Base-by-base conservation (phyloP, 2,329 filamentous ascomycete species). In the Nemania sp. region DNA sequence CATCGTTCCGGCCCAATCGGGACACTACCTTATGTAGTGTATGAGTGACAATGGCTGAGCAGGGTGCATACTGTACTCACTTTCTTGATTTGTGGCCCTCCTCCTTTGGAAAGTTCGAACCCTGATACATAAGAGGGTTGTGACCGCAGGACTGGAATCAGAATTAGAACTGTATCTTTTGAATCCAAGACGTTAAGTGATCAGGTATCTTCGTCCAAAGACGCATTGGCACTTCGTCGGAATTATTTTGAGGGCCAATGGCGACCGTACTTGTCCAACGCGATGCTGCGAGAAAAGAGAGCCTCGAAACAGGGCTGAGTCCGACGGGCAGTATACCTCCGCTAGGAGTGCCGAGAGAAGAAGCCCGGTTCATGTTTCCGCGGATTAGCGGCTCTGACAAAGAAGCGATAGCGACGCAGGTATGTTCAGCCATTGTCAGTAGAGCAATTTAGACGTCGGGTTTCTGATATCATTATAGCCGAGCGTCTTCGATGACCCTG, bases 401-500 rank as follows among this genome's bases (percentile, higher is more conserved):
- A 15, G 53, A 63, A 20, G 56, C 60, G 23, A 61, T 63, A 22
- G 64, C 62, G 6, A 64, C 62, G 3, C 62, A 63, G 51, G 63
- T 66, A 45, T 49, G 44, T 31, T 15, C 22, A 11, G 6, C 9
- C 19, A 26, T n/a, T 19, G 30, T 19, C 54, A 8, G 54, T 28
- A 44, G 19, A 7, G 6, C 23, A 33, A 23, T 8, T 46, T 11
- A 17, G 26, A 30, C 33, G 28, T 39, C 20, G 49, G n/a, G n/a
- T 17, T 3, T 23, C 22, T 11, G 48, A 30, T 24, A 12, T 12
- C 14, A 40, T 5, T 14, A 12, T 68, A 76, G 54, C 73, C 71
- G 4, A 77, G 75, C 2, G 75, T 78, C 3, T 78, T 69, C 43
- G 75, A 78, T 33, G 70, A 77, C 40, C 72, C 74, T 0, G 71